phyloP scores from a whole-genome alignment of 2,329 filamentous ascomycete genomes.

The Bipolaris zeicola region DNA sequence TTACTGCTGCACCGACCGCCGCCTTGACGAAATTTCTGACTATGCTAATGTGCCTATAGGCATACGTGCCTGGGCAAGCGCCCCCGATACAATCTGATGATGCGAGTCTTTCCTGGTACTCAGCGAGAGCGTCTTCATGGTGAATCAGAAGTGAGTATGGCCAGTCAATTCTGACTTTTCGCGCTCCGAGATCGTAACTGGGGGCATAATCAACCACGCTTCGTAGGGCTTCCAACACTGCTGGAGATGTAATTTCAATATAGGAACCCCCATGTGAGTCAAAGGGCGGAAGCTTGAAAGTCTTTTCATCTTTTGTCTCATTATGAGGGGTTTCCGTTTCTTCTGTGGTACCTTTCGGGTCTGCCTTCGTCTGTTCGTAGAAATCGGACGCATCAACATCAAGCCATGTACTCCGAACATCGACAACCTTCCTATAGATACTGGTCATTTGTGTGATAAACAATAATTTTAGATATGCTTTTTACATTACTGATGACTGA shows the following conservation, averaged over 20 bases:
- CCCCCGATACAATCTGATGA: not conserved
- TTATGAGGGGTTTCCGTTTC: not conserved
- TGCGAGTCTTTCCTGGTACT: not conserved
- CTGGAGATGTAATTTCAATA: not conserved
- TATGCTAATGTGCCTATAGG: not conserved
- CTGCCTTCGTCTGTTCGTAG: not conserved
- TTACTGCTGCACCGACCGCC: not conserved
- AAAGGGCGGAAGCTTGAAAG: not conserved
- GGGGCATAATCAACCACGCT: not conserved
- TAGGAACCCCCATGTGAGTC: not conserved
- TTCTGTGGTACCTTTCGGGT: not conserved
- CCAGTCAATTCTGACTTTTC: not conserved
- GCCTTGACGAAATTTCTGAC: not conserved
- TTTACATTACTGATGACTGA: not conserved
- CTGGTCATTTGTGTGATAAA: not conserved
- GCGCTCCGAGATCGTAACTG: not conserved
- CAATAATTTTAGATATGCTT: not conserved
- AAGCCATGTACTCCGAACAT: conserved; percentile 1
- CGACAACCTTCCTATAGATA: not conserved
- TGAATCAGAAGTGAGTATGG: not conserved
- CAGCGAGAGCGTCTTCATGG: not conserved
- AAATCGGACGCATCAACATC: not conserved
- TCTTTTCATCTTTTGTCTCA: not conserved
- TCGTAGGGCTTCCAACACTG: not conserved
- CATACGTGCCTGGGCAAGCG: not conserved